Percentiles rank a stretch among this genome's conserved stretches.
These are phyloP conservation scores for Effrenium voratum DNA, from an alignment of 73 alveolate species.

Conservation along the genomic window DNA sequence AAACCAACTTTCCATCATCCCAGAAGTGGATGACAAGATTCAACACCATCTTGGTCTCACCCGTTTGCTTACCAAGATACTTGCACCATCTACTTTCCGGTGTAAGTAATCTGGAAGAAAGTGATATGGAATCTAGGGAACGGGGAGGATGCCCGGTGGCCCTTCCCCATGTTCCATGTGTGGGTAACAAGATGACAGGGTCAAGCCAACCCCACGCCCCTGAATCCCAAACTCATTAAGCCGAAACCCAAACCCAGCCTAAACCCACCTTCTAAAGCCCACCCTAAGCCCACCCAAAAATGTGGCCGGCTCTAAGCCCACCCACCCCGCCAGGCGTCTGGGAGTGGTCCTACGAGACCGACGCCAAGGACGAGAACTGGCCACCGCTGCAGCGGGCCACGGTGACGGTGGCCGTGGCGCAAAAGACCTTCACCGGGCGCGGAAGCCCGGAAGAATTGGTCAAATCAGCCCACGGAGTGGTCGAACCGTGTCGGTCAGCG, in stretches of 20 bases:
- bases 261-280: no score
- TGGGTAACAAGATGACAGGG: background rate
- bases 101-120: background rate
- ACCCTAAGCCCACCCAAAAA: no score
- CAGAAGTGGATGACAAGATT: background rate
- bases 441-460: no score
- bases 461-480: no score
- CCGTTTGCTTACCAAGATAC: background rate
- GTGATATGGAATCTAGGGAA: background rate
- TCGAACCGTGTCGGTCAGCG: no score
- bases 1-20: background rate
- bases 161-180: background rate
- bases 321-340: slow-evolving; percentile 44
- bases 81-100: background rate
- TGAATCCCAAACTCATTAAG: background rate
- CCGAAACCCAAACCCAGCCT: background rate
- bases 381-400: slow-evolving; percentile 91
- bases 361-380: slow-evolving; percentile 56
- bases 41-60: background rate
- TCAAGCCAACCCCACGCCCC: background rate
- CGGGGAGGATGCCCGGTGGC: background rate
- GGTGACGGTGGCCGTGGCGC: slow-evolving; percentile 68
- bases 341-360: slow-evolving; percentile 83
- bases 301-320: no score
- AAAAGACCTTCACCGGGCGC: slow-evolving; percentile 52